Conservation (phyloP, 805 yeast species). For the Kodamaea fukazawae region DNA sequence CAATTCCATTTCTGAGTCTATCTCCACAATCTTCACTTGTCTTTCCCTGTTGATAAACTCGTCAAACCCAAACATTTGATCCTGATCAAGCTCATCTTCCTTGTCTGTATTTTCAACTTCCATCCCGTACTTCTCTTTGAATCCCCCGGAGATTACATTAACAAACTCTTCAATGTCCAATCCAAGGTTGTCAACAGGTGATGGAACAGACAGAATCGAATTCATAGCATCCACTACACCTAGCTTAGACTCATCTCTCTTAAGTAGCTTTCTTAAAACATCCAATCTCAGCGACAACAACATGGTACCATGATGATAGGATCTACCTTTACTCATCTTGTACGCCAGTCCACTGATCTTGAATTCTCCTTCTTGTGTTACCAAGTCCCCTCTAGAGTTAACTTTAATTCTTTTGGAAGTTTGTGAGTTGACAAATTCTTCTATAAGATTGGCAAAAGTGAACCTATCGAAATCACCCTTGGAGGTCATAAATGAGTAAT, state of each 20-base stretch:
- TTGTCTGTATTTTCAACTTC: neutral
- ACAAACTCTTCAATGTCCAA: conserved; percentile 47
- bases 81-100: conserved; percentile 25
- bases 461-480: conserved; percentile 62
- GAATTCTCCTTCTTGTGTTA: conserved; percentile 36
- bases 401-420: conserved; percentile 36
- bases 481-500: conserved; percentile 76
- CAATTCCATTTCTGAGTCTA: conserved; percentile 25
- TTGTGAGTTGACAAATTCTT: conserved; percentile 24
- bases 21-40: conserved; percentile 14
- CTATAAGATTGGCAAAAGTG: conserved; percentile 49
- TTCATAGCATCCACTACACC: conserved; percentile 48
- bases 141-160: conserved; percentile 40
- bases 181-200: conserved; percentile 70
- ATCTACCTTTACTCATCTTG: conserved; percentile 74
- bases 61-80: conserved; percentile 32
- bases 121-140: conserved; percentile 26
- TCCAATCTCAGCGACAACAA: conserved; percentile 63
- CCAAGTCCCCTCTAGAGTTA: conserved; percentile 80
- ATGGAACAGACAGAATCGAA: conserved; percentile 70
- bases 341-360: conserved; percentile 94
- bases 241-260: conserved; percentile 38
- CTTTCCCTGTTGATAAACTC: conserved; percentile 25
- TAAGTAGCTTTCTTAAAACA: conserved; percentile 58
- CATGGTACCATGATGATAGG: conserved; percentile 97